Base-by-base conservation (phyloP, 1,139 yeast species). In the Yamadazyma mexicana region DNA sequence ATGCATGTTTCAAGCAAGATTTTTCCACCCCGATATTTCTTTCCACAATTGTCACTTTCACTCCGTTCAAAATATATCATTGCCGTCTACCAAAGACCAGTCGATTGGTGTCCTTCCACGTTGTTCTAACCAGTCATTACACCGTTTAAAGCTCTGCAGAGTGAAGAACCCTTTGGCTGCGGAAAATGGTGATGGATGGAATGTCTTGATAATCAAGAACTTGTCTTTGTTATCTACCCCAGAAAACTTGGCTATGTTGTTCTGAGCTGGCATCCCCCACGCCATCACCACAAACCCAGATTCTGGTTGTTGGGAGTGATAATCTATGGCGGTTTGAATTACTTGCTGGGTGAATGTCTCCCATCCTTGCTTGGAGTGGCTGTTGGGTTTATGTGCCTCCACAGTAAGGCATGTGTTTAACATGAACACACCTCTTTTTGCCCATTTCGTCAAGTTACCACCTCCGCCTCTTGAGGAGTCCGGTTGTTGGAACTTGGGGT, bases 191-290 rank as follows among this genome's bases (percentile, higher is more conserved):
- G 95, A 86, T 1, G 99, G 99, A 62, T 94, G 99, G 1, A 88
- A 98, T 0, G 91, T 74, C 46, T 74, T 75, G 33, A 92, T 63
- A 0, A 87, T 79, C 39, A 70, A 54, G 42, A 80, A 71, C 33
- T 69, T 61, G 10, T 34, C 31, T 2, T 51, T 44, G 8, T 41
- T 40, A 15, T 43, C 38, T 7, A 51, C 34, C 7, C 55, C 50
- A 15, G 58, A 45, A 39, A 66, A 66, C 43, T 65, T 66, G 33
- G 69, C 73, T 1, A 88, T 74, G 28, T 95, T 67, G 45, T 79
- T 83, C 39, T 83, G 89, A 0, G 98, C 98, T 2, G 97, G 96
- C 7, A 79, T 66, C 0, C 99, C 99, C 99, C 99, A 94, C 1
- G 95, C 87, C 69, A 92, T 67, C 23, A 92, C 75, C 4, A 84